A percentile compares a stretch with the other conserved stretches of the same genome.
These are phyloP conservation scores for Leccinellum albellum DNA, from an alignment of 768 basidiomycete genomes.

Conservation along the genomic window DNA sequence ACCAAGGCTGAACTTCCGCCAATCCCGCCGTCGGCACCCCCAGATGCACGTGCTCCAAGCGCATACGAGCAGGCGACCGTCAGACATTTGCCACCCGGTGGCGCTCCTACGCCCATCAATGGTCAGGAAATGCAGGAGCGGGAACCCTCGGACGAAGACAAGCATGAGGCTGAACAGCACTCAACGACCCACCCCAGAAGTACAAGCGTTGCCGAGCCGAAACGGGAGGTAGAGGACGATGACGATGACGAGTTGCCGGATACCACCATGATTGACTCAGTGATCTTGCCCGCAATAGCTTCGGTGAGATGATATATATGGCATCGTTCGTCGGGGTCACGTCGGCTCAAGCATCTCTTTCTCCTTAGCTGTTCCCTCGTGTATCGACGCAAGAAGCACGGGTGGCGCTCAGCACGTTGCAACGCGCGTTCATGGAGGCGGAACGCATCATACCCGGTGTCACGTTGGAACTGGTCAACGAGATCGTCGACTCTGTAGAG, in stretches of 20 bases:
- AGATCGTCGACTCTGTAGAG: no score
- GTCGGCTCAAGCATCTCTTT: constrained; percentile 2
- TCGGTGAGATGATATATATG: constrained; percentile 55
- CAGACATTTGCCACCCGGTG: not conserved
- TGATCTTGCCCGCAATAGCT: constrained; percentile 93
- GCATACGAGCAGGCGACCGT: constrained; percentile 65
- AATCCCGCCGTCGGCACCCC: constrained; percentile 39
- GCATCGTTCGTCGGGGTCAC: not conserved
- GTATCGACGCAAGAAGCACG: constrained; percentile 35
- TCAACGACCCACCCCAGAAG: constrained; percentile 46
- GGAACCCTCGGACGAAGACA: constrained; percentile 61
- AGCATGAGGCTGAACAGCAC: constrained; percentile 59
- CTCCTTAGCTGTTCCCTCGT: constrained; percentile 76
- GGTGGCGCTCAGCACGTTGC: constrained; percentile 77
- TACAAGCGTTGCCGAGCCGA: constrained; percentile 35
- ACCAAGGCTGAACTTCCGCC: constrained; percentile 62
- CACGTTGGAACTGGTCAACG: constrained; percentile 86
- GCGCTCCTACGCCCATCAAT: constrained; percentile 13
- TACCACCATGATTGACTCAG: constrained; percentile 93
- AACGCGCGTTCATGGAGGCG: constrained; percentile 90
- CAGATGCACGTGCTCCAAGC: constrained; percentile 33
- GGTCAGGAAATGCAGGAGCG: constrained; percentile 35
- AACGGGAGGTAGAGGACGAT: constrained; percentile 49
- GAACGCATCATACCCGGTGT: constrained; percentile 95
- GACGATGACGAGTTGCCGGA: constrained; percentile 61